Conservation (phyloP, 164 flowering plant species). For the Nelumbo lutea region DNA sequence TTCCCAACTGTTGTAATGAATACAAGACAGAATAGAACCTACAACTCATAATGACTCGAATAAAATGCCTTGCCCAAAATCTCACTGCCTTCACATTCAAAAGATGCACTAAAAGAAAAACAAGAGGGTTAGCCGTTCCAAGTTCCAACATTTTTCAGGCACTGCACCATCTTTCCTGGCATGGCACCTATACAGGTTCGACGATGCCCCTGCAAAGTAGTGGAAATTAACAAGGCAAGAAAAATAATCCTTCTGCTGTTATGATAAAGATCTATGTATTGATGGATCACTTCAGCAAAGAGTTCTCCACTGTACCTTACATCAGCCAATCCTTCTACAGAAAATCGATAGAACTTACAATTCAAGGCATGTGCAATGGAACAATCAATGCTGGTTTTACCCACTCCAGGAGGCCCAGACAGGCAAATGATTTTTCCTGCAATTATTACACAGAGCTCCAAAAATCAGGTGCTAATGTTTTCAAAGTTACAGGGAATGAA, state of each 20-base stretch:
- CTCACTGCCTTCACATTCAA: not conserved
- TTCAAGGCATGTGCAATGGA: constrained; percentile 98
- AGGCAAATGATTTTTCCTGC: constrained; percentile 96
- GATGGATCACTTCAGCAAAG: not conserved
- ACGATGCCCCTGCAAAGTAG: constrained; percentile 75
- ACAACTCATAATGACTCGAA: no score
- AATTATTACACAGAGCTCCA: not conserved
- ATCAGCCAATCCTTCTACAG: constrained; percentile 98
- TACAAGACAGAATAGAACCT: not conserved
- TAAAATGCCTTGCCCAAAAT: not conserved
- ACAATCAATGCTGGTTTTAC: constrained; percentile 97
- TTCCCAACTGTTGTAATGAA: constrained; percentile 63
- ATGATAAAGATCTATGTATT: not conserved
- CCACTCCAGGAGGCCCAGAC: constrained; percentile 99
- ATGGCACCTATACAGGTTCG: constrained; percentile 98
- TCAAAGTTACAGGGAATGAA: not conserved
- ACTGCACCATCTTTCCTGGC: constrained; percentile 99
- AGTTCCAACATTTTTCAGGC: constrained; percentile 92
- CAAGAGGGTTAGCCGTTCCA: constrained; percentile 94
- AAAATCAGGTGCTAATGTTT: not conserved
- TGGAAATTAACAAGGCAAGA: constrained; percentile 3
- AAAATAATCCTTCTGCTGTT: not conserved
- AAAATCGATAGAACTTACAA: constrained; percentile 87
- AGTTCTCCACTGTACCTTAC: constrained; percentile 57
- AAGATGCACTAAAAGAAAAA: constrained; percentile 19